Percentiles rank a stretch among this genome's conserved stretches.
phyloP scores from a whole-genome alignment of 345 rosid species.

The Brassica cretica region DNA sequence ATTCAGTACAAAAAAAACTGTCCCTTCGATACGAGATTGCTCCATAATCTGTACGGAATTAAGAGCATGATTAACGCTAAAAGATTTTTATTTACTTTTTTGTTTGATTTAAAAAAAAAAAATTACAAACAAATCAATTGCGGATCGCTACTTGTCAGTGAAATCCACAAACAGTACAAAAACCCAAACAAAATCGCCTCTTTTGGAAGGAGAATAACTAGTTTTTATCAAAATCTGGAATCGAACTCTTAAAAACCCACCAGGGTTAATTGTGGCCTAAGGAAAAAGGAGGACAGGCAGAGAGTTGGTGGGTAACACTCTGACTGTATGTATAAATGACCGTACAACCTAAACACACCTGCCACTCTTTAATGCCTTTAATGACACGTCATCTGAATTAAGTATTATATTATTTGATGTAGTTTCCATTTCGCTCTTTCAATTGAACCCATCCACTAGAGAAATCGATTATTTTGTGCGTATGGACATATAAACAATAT shows the following conservation, averaged over 20 bases:
- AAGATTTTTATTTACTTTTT: too few relatives aligned
- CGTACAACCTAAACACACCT: constrained; percentile 38
- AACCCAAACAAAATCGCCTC: too few relatives aligned
- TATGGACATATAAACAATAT: neutral
- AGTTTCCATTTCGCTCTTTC: neutral
- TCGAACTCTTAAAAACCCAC: too few relatives aligned
- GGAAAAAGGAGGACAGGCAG: constrained; percentile 30
- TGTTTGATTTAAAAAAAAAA: too few relatives aligned
- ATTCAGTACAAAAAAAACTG: too few relatives aligned
- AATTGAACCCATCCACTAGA: neutral
- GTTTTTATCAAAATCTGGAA: too few relatives aligned
- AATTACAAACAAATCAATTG: too few relatives aligned
- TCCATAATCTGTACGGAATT: constrained; percentile 16
- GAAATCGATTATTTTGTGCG: neutral
- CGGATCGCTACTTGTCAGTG: too few relatives aligned
- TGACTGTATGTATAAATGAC: constrained; percentile 28
- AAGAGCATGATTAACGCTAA: too few relatives aligned
- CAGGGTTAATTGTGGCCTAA: neutral
- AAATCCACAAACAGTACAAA: too few relatives aligned
- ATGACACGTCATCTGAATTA: neutral
- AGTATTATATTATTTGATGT: neutral
- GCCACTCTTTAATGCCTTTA: constrained; percentile 27
- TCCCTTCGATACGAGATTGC: neutral
- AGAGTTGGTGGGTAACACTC: constrained; percentile 42
- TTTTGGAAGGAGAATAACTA: too few relatives aligned